Percentiles rank a stretch among this genome's conserved stretches.
Evolutionary conservation across 768 basidiomycete genomes (phyloP).

Genomic region (Lentinula detonsa): DNA sequence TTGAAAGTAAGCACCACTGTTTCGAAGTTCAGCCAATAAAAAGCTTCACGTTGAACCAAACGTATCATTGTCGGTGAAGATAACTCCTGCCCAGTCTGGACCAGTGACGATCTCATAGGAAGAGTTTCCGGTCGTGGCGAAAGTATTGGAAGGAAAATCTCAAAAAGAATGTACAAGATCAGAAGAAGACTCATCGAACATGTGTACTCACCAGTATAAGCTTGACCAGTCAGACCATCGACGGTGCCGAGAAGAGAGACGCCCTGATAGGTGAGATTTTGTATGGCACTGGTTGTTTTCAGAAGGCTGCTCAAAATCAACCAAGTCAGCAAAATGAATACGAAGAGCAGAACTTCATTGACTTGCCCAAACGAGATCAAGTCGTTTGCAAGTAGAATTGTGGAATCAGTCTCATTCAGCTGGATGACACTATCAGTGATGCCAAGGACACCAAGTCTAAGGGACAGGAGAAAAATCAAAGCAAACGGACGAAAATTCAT

Average conservation of each 20-base stretch:
- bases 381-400: constrained; percentile 7
- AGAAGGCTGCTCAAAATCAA: constrained; percentile 1
- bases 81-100: constrained; percentile 17
- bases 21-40: neutral
- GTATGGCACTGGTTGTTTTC: constrained; percentile 15
- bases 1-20: neutral
- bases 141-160: constrained; percentile 18
- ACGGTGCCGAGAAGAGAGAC: constrained; percentile 14
- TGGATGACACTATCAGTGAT: neutral
- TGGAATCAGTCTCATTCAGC: neutral
- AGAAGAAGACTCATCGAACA: neutral
- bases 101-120: constrained; percentile 9
- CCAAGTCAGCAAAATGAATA: neutral
- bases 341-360: neutral
- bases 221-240: constrained; percentile 16
- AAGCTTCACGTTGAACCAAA: constrained; percentile 4
- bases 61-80: constrained; percentile 19
- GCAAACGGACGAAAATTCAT: neutral
- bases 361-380: constrained; percentile 8
- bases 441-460: neutral
- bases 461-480: neutral
- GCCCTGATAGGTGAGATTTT: constrained; percentile 13
- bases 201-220: constrained; percentile 10
- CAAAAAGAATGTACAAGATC: neutral
- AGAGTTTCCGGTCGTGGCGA: constrained; percentile 10